These are phyloP conservation scores for Grosmannia clavigera DNA, from an alignment of 2,329 filamentous ascomycete genomes.

Conservation along the genomic window DNA sequence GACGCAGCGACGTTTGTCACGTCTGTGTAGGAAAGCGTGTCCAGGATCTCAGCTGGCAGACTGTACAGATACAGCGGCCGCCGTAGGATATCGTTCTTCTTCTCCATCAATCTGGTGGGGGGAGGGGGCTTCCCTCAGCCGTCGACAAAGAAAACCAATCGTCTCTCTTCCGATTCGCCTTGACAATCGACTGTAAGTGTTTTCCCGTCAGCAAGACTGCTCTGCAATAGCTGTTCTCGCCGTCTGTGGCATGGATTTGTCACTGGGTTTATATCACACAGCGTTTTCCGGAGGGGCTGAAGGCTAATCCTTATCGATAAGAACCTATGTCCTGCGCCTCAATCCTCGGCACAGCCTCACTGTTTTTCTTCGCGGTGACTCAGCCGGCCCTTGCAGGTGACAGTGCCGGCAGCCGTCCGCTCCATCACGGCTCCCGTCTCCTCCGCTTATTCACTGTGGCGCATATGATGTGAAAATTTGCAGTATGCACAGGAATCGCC, in stretches of 20 bases:
- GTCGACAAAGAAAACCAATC: no score
- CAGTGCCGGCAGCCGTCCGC: background rate
- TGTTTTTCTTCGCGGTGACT: background rate
- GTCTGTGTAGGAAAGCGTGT: slow-evolving; percentile 49
- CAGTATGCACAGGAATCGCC: no score
- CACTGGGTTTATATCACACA: background rate
- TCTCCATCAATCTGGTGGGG: background rate
- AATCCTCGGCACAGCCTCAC: background rate
- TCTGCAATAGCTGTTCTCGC: no score
- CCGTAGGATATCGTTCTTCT: slow-evolving; percentile 31
- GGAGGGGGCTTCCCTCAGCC: no score
- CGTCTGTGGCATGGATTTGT: no score
- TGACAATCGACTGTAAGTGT: no score
- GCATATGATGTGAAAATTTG: no score
- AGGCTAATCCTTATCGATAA: background rate
- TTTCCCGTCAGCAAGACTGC: no score
- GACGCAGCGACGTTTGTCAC: slow-evolving; percentile 19
- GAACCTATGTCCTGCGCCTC: no score
- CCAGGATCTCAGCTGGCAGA: slow-evolving; percentile 61
- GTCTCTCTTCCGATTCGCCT: no score
- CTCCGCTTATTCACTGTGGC: no score
- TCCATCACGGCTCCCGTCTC: no score
- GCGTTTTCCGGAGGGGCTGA: background rate
- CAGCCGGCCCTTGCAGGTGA: background rate
- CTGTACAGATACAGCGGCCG: slow-evolving; percentile 58